phyloP scores from a whole-genome alignment of 129 eudicot species.

The Calendula officinalis region DNA sequence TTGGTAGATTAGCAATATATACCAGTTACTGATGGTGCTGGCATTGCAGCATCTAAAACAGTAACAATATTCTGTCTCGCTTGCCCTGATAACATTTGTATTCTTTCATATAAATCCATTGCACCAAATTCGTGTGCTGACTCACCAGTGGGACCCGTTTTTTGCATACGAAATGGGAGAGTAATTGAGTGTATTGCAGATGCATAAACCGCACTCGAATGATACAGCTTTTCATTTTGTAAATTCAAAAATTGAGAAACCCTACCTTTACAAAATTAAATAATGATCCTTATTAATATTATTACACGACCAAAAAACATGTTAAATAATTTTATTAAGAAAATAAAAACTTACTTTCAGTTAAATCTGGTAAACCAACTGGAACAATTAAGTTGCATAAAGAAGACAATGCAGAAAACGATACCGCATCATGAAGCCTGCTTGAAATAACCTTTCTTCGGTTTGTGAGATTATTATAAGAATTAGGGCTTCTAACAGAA shows the following conservation, averaged over 20 bases:
- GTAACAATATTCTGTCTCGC: slow-evolving; percentile 73
- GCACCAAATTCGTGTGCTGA: slow-evolving; percentile 51
- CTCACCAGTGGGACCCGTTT: slow-evolving; percentile 47
- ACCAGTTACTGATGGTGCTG: slow-evolving; percentile 76
- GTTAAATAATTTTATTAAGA: background rate
- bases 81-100: slow-evolving; percentile 74
- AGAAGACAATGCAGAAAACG: slow-evolving; percentile 69
- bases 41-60: slow-evolving; percentile 70
- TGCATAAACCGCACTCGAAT: slow-evolving; percentile 88
- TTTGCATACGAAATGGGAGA: slow-evolving; percentile 81
- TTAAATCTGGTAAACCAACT: slow-evolving; percentile 66
- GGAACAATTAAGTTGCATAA: slow-evolving; percentile 78
- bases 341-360: slow-evolving; percentile 49
- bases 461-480: slow-evolving; percentile 25
- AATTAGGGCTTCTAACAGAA: slow-evolving; percentile 56
- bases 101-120: slow-evolving; percentile 47
- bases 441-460: slow-evolving; percentile 45
- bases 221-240: slow-evolving; percentile 66
- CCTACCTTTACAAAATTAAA: slow-evolving; percentile 42
- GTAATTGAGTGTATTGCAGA: slow-evolving; percentile 82
- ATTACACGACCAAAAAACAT: background rate
- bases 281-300: background rate
- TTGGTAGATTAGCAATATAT: slow-evolving; percentile 3
- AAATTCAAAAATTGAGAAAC: slow-evolving; percentile 51
- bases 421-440: slow-evolving; percentile 76